phyloP scores from a whole-genome alignment of 176 grass and related monocot species.

The Aechmea fasciata region DNA sequence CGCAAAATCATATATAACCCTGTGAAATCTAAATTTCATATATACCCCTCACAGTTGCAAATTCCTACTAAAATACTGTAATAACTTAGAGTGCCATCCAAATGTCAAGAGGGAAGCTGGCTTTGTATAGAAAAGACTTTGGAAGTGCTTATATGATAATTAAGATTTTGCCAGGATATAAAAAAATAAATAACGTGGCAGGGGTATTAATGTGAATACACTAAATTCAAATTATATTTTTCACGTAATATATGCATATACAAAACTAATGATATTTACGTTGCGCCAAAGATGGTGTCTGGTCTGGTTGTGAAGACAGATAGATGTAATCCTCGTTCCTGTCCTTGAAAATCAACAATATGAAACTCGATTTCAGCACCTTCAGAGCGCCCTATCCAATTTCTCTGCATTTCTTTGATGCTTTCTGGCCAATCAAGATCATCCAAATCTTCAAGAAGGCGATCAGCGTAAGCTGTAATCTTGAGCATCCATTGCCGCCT shows the following conservation, averaged over 20 bases:
- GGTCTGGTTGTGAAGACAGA: slow-evolving; percentile 90
- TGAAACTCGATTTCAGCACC: slow-evolving; percentile 78
- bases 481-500: slow-evolving; percentile 97
- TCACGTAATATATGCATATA: not conserved
- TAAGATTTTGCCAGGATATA: no score
- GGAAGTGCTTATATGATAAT: no score
- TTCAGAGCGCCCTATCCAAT: slow-evolving; percentile 92
- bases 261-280: slow-evolving; percentile 34
- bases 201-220: no score
- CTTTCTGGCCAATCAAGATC: slow-evolving; percentile 87
- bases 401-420: slow-evolving; percentile 97
- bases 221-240: not conserved
- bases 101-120: no score
- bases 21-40: no score
- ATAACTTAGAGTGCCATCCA: no score
- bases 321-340: slow-evolving; percentile 34
- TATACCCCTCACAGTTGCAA: no score
- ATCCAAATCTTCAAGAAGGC: slow-evolving; percentile 93
- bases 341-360: slow-evolving; percentile 40
- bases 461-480: slow-evolving; percentile 92
- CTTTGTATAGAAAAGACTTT: no score
- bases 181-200: no score
- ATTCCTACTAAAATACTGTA: no score
- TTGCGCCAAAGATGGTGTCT: slow-evolving; percentile 90
- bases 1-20: no score